Percentiles rank a stretch among this genome's conserved stretches.
Conservation (phyloP, 495 filamentous ascomycete genomes). For the Trichoderma asperelloides region DNA sequence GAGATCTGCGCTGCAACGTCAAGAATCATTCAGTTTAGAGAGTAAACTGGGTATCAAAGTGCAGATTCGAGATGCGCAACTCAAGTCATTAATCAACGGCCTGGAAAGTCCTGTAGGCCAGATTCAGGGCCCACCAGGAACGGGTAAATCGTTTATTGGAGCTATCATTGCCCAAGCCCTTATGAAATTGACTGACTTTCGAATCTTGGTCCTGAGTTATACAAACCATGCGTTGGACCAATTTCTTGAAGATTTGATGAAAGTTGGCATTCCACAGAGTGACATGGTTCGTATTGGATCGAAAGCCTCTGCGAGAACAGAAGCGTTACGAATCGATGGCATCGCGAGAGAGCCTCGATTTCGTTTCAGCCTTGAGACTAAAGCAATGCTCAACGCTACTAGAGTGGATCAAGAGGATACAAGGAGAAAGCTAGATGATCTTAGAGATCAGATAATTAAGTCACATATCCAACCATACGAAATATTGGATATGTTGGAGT, state of each 20-base stretch:
- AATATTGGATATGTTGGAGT: not conserved
- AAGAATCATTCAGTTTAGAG: not conserved
- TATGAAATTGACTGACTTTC: constrained; percentile 39
- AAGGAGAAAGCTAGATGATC: constrained; percentile 11
- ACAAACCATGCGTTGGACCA: constrained; percentile 74
- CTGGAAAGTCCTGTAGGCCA: constrained; percentile 48
- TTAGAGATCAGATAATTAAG: not conserved
- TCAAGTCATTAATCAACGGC: constrained; percentile 45
- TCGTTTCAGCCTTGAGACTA: constrained; percentile 13
- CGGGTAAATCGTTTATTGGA: constrained; percentile 74
- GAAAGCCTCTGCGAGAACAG: constrained; percentile 47
- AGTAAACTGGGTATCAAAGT: not conserved
- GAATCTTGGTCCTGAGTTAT: constrained; percentile 52
- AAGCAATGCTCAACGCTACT: constrained; percentile 31
- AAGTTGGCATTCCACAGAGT: constrained; percentile 46
- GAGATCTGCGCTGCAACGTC: not conserved
- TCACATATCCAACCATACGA: not conserved
- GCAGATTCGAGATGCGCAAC: constrained; percentile 28
- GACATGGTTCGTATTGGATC: constrained; percentile 60
- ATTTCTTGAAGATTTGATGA: constrained; percentile 59
- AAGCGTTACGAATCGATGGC: constrained; percentile 5
- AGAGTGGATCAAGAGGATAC: constrained; percentile 24
- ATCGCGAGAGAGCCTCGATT: constrained; percentile 21
- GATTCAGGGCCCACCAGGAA: constrained; percentile 74
- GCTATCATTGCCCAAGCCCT: constrained; percentile 55